phyloP scores from a whole-genome alignment of 2,329 filamentous ascomycete species.

The Sporothrix pallida region DNA sequence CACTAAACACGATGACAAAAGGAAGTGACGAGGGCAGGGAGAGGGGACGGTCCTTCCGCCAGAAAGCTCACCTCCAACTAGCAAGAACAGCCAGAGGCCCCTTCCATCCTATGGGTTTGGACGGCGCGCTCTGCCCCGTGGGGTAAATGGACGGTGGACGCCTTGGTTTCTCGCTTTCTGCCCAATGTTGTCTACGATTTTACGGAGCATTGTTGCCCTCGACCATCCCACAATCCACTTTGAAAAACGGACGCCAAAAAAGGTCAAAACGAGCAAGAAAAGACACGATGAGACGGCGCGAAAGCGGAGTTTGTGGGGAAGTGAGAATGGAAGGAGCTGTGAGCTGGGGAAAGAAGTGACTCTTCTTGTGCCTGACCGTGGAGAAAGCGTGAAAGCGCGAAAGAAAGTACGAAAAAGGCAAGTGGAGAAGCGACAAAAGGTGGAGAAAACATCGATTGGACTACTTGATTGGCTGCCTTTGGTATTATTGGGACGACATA shows the following conservation, averaged over 20 bases:
- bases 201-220: background rate
- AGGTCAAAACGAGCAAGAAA: background rate
- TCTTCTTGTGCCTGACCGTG: background rate
- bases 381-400: background rate
- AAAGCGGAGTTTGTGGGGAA: slow-evolving; percentile 4
- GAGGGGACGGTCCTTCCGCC: background rate
- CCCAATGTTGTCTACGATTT: background rate
- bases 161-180: background rate
- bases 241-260: background rate
- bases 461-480: background rate
- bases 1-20: background rate
- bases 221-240: background rate
- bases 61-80: background rate
- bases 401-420: background rate
- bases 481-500: background rate
- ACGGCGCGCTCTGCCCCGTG: background rate
- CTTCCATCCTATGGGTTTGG: background rate
- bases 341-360: background rate
- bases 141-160: background rate
- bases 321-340: background rate
- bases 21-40: background rate
- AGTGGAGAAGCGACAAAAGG: background rate
- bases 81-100: background rate
- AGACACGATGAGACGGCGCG: background rate
- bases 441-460: background rate